A percentile compares a stretch with the other conserved stretches of the same genome.
These are phyloP conservation scores for Strobilomyces confusus DNA, from an alignment of 768 basidiomycete species.

Conservation along the genomic window DNA sequence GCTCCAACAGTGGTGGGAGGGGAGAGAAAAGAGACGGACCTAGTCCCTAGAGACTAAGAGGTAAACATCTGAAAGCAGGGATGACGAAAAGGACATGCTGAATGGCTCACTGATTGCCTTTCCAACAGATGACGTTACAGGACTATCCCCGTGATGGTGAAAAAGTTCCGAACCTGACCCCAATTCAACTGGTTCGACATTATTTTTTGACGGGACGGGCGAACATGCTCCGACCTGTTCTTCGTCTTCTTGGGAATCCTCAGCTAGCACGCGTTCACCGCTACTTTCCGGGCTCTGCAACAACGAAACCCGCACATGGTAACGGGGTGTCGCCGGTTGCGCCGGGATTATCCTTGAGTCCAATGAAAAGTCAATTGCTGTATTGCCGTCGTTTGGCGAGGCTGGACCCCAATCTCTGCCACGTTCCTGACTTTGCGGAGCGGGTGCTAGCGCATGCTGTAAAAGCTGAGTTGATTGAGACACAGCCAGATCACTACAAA, in stretches of 20 bases:
- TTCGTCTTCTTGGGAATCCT: slow-evolving; percentile 21
- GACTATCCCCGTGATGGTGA: slow-evolving; percentile 17
- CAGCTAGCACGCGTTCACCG: slow-evolving; percentile 37
- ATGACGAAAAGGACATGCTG: slow-evolving; percentile 15
- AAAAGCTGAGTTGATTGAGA: slow-evolving; percentile 58
- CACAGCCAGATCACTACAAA: slow-evolving; percentile 40
- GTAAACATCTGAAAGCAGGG: slow-evolving; percentile 24
- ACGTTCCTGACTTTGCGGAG: slow-evolving; percentile 16
- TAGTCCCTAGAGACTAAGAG: slow-evolving; percentile 26
- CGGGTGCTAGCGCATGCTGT: slow-evolving; percentile 38
- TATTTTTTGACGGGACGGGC: slow-evolving; percentile 22
- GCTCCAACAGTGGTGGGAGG: slow-evolving; percentile 17
- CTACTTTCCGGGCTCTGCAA: slow-evolving; percentile 3
- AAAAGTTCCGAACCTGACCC: slow-evolving; percentile 26
- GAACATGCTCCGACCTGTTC: slow-evolving; percentile 17
- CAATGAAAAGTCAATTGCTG: slow-evolving; percentile 35
- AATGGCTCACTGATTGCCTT: slow-evolving; percentile 32
- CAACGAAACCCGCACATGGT: slow-evolving; percentile 39
- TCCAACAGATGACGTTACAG: slow-evolving; percentile 28
- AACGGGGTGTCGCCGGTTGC: slow-evolving; percentile 38
- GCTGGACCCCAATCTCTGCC: slow-evolving; percentile 4
- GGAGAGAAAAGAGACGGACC: slow-evolving; percentile 34
- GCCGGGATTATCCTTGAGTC: slow-evolving; percentile 39
- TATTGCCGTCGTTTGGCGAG: slow-evolving; percentile 18
- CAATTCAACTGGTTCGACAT: slow-evolving; percentile 18